Evolutionary conservation across 2,329 filamentous ascomycete species (phyloP).

Genomic region (Penicillium sp.): DNA sequence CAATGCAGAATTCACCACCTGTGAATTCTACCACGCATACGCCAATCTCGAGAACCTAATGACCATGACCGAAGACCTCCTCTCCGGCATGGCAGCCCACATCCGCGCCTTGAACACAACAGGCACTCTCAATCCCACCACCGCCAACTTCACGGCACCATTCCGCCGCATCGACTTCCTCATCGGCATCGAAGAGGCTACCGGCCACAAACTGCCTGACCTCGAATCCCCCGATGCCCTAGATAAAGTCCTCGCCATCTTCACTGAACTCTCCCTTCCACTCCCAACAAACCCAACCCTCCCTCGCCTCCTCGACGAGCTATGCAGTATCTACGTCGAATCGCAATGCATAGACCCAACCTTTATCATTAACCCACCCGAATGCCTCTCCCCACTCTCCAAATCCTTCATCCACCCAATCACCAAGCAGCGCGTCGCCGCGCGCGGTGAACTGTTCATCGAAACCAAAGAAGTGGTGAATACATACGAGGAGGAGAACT

Average conservation of each 20-base stretch:
- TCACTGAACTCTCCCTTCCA: constrained; percentile 50
- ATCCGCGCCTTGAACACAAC: constrained; percentile 48
- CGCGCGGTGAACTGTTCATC: constrained; percentile 83
- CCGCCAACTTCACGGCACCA: constrained; percentile 58
- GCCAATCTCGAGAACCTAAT: constrained; percentile 75
- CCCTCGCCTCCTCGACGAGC: constrained; percentile 74
- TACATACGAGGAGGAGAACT: constrained; percentile 98
- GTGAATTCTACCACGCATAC: constrained; percentile 93
- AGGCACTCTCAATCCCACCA: constrained; percentile 49
- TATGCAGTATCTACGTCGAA: constrained; percentile 76
- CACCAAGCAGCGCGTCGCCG: constrained; percentile 71
- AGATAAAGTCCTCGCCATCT: constrained; percentile 57
- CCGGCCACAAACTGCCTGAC: constrained; percentile 66
- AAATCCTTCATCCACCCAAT: constrained; percentile 75
- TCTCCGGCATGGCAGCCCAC: constrained; percentile 59
- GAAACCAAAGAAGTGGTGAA: constrained; percentile 81
- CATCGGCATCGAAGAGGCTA: constrained; percentile 68
- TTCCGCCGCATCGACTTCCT: constrained; percentile 77
- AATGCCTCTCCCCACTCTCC: constrained; percentile 84
- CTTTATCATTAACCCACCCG: constrained; percentile 87
- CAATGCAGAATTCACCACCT: constrained; percentile 96
- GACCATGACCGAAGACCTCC: constrained; percentile 68
- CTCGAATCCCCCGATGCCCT: constrained; percentile 57
- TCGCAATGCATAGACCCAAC: constrained; percentile 69
- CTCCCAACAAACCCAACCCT: constrained; percentile 57